Base-by-base conservation (phyloP, 768 basidiomycete genomes). In the Russula abietina region DNA sequence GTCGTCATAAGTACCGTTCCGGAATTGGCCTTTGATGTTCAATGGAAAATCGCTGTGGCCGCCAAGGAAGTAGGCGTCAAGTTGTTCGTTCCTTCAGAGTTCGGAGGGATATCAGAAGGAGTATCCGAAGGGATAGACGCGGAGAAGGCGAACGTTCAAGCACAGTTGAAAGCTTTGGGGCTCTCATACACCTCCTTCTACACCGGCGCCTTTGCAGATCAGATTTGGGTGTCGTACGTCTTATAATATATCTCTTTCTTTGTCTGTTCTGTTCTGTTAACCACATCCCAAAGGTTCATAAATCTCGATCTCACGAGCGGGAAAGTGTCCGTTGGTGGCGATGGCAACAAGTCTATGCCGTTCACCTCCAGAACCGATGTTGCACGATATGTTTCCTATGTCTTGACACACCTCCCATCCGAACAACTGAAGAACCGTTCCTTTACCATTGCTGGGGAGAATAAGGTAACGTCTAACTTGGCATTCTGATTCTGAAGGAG, bases 321-420 rank as follows among this genome's bases (percentile, higher is more conserved):
- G 36, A 65, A 65, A 11, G 67, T 67, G 16, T 39, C 59, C 12
- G 54, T 68, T 24, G 57, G 52, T 2, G 69, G 68, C 11, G 61
- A 64, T 17, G 69, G 69, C 30, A 67, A 67, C 52, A 58, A 57
- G 30, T 50, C 19, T 8, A 46, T 69, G 11, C 62, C 68, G 4
- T 69, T 57, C 45, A 69, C 69, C 3, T 39, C 68, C 3, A 45
- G 65, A 6, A 5, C 39, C 11, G 45, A 46, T 12, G 11, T 46
- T 11, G 45, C 45, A 10, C n/a, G 45, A 46, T 46, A 46, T 17
- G 22, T 46, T 22, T 46, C 45, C 45, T 46, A 46, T 12, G 45
- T 46, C 10, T 12, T 46, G 45, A 46, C 45, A 11, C 45, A 46
- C 3, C 45, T 46, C 12, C 45, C 45, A 10, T 1, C 45, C 10